A percentile compares a stretch with the other conserved stretches of the same genome.
Evolutionary conservation across 2,329 filamentous ascomycete genomes (phyloP).

Genomic region (Trichothecium sympodiale): DNA sequence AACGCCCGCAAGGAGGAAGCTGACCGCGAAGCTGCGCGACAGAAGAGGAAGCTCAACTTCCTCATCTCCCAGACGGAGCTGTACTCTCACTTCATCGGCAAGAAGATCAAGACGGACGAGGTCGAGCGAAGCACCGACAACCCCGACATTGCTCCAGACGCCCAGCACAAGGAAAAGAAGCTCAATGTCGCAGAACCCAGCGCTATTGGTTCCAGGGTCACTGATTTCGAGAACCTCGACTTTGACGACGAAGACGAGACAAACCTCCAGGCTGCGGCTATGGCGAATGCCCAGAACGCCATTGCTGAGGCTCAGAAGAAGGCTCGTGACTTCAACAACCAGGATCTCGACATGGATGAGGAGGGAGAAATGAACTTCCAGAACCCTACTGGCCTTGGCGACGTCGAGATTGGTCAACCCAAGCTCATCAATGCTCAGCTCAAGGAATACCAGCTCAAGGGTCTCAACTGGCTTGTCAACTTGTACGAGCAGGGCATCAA

Average conservation of each 20-base stretch:
- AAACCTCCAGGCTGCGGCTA: conserved; percentile 68
- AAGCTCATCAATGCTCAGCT: conserved; percentile 87
- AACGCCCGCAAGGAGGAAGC: conserved; percentile 95
- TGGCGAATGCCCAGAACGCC: conserved; percentile 92
- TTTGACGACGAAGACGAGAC: conserved; percentile 93
- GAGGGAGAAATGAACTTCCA: conserved; percentile 99
- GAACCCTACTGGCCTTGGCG: conserved; percentile 89
- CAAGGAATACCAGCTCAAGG: conserved; percentile 98
- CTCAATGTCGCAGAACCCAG: conserved; percentile 41
- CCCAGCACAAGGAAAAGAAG: conserved; percentile 27
- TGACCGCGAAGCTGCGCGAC: conserved; percentile 90
- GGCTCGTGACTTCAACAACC: conserved; percentile 83
- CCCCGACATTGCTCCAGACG: conserved; percentile 50
- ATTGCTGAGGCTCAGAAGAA: conserved; percentile 91
- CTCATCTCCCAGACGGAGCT: conserved; percentile 97
- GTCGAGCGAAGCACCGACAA: conserved; percentile 85
- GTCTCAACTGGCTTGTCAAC: conserved; percentile 98
- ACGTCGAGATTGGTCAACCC: conserved; percentile 88
- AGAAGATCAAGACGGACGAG: conserved; percentile 97
- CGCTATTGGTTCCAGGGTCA: conserved; percentile 59
- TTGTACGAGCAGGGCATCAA: conserved; percentile 99
- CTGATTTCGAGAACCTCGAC: conserved; percentile 86
- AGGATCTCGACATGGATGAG: conserved; percentile 61
- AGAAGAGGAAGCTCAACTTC: conserved; percentile 99
- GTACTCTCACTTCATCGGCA: conserved; percentile 98